A percentile compares a stretch with the other conserved stretches of the same genome.
phyloP scores from a whole-genome alignment of 225 moss, liverwort and hornwort genomes.

The Climacium dendroides region DNA sequence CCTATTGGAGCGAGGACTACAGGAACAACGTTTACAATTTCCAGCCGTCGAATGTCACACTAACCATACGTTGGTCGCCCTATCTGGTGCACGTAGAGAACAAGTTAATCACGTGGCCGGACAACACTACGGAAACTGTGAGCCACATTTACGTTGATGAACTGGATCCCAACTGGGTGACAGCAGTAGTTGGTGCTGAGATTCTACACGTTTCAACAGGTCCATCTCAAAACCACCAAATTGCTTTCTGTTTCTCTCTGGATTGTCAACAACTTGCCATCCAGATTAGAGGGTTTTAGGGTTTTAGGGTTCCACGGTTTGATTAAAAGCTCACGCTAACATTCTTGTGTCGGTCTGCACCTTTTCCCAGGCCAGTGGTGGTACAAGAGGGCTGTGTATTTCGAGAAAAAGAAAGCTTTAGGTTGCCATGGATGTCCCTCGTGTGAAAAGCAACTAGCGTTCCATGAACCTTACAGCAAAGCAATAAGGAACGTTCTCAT shows the following conservation, averaged over 20 bases:
- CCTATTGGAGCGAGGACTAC: constrained; percentile 12
- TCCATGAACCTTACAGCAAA: constrained; percentile 14
- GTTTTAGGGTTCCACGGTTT: not conserved
- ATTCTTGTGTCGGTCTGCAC: not conserved
- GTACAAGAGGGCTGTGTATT: constrained; percentile 43
- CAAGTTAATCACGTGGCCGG: constrained; percentile 3
- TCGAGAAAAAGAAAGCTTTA: constrained; percentile 13
- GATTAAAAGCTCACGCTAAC: not conserved
- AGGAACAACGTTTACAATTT: constrained; percentile 24
- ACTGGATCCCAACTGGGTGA: constrained; percentile 46
- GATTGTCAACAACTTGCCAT: not conserved
- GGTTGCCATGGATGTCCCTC: constrained; percentile 48
- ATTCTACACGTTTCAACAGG: constrained; percentile 44
- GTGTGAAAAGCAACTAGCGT: constrained; percentile 27
- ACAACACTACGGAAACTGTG: constrained; percentile 17
- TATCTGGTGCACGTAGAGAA: constrained; percentile 45
- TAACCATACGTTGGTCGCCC: constrained; percentile 63
- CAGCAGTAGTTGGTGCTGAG: constrained; percentile 28
- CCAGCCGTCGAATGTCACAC: constrained; percentile 28
- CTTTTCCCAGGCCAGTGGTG: constrained; percentile 65
- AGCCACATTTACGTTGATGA: constrained; percentile 43
- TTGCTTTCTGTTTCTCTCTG: not conserved
- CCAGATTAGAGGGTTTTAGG: not conserved
- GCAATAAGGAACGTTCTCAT: constrained; percentile 26
- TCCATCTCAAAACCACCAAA: not conserved